These are phyloP conservation scores for Marsdenia floribunda DNA, from an alignment of 257 asterid genomes.

Conservation along the genomic window DNA sequence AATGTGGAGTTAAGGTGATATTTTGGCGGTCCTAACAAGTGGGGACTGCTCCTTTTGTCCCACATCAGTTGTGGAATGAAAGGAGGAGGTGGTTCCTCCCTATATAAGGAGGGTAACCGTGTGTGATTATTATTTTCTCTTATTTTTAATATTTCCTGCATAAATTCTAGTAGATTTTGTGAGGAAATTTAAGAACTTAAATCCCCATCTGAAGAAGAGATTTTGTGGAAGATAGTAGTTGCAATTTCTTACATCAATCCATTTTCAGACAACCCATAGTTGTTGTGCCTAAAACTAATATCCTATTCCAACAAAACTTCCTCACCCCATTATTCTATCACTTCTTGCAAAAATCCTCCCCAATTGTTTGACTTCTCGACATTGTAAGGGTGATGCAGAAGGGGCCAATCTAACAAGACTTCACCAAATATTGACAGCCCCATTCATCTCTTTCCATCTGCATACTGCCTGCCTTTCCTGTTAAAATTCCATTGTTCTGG, in stretches of 20 bases:
- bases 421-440: conserved; percentile 1
- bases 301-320: conserved; percentile 8
- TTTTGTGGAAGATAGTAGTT: conserved; percentile 9
- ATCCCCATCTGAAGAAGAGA: background rate
- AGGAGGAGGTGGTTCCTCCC: no score
- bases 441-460: background rate
- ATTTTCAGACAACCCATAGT: background rate
- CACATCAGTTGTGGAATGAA: no score
- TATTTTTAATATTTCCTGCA: no score
- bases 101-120: no score
- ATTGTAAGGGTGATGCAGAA: background rate
- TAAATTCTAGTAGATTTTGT: no score
- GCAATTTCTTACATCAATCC: conserved; percentile 12
- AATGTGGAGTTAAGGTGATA: no score
- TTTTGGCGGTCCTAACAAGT: no score
- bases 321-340: background rate
- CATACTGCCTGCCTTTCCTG: background rate
- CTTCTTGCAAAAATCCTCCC: conserved; percentile 8
- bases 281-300: conserved; percentile 7
- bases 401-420: conserved; percentile 24
- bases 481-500: background rate
- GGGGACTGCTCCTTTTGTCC: no score
- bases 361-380: conserved; percentile 31
- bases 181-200: no score
- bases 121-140: no score